Evolutionary conservation across 2,329 filamentous ascomycete species (phyloP).

Genomic region (Volutella citrinella): DNA sequence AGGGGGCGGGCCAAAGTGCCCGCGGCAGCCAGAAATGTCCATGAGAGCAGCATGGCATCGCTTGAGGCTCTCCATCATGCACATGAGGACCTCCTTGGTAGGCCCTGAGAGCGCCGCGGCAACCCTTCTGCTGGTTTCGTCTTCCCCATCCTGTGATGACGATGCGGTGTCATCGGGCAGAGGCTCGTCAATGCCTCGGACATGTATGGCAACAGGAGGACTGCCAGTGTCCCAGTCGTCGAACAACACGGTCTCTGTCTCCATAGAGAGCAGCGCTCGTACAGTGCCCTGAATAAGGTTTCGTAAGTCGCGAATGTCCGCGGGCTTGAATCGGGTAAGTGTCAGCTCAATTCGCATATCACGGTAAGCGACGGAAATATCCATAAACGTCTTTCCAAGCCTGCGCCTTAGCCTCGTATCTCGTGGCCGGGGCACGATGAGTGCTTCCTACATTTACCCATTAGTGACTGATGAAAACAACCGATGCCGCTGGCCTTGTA

Average conservation of each 20-base stretch:
- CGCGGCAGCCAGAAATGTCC: constrained; percentile 49
- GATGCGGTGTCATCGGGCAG: constrained; percentile 7
- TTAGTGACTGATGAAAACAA: no score
- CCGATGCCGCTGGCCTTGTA: no score
- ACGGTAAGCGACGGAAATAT: constrained; percentile 53
- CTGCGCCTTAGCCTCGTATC: constrained; percentile 36
- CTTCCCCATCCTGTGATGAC: constrained; percentile 5
- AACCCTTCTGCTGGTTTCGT: constrained; percentile 21
- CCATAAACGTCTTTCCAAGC: constrained; percentile 51
- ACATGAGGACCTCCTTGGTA: constrained; percentile 43
- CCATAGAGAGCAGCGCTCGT: constrained; percentile 50
- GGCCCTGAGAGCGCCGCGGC: constrained; percentile 39
- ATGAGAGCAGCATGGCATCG: constrained; percentile 52
- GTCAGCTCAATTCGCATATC: constrained; percentile 57
- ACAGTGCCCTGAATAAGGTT: constrained; percentile 56
- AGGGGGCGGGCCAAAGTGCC: constrained; percentile 42
- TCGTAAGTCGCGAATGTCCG: constrained; percentile 47
- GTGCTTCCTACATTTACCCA: no score
- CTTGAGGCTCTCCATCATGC: constrained; percentile 42
- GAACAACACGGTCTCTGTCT: constrained; percentile 46
- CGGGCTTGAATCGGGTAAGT: constrained; percentile 48
- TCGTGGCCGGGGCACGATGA: constrained; percentile 28
- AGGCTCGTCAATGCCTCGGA: not conserved
- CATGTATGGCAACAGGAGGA: no score
- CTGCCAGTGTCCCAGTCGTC: constrained; percentile 22